Base-by-base conservation (phyloP, 768 basidiomycete species). In the Paxillus ammoniavirescens region DNA sequence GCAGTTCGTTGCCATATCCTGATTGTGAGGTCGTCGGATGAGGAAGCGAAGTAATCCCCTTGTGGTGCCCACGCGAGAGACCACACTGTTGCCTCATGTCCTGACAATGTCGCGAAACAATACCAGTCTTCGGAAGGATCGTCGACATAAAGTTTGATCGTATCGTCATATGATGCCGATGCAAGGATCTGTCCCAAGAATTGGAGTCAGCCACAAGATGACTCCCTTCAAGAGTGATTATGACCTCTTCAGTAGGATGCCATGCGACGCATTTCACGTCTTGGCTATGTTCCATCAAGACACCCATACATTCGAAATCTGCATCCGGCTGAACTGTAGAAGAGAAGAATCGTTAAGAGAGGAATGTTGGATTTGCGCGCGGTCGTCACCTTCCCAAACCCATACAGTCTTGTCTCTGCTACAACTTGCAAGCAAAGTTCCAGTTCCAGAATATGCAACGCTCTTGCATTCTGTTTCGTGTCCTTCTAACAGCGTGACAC, bases 401-500 rank as follows among this genome's bases (percentile, higher is more conserved):
- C 97, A 98, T 0, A 98, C 94, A 5, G 93, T 92, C 75, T 98
- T 99, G 73, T 98, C 97, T 54, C 97, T 78, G 60, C 91, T 90
- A 66, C 95, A 98, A 56, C 89, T 94, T 8, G 96, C 97, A n/a
- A 99, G 76, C 23, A 97, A 71, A 2, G 80, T 86, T 47, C 69
- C 87, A n/a, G 84, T 82, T 35, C 75, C 74, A 10, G 89, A 92
- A 71, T 88, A 98, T 4, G 84, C 89, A 0, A 95, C 89, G 51
- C 86, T 80, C 75, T 98, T 98, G 75, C 95, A 98, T 68, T 99
- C 96, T 9, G 87, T 94, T 67, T 98, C 96, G 66, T 98, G 97
- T 0, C 97, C 96, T 66, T 98, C 93, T 18, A 98, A 71, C 37
- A 88, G 81, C 46, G 86, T 87, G 56, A 86, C 80, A 62, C 91